Evolutionary conservation across 257 asterid genomes (phyloP).

Genomic region (Solanum ossicruentum): DNA sequence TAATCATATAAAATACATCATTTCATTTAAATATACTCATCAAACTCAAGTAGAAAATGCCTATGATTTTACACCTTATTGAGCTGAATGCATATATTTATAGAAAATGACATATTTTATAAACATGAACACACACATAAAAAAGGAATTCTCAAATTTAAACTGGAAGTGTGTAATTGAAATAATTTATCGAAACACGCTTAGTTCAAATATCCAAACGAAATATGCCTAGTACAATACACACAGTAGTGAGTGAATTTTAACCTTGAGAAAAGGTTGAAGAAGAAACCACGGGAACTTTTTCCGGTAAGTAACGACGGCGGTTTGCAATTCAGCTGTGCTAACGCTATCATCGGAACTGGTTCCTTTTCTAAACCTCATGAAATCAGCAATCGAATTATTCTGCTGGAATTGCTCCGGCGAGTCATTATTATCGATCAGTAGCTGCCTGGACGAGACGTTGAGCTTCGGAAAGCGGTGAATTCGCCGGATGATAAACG

Average conservation of each 20-base stretch:
- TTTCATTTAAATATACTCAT: neutral
- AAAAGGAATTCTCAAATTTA: neutral
- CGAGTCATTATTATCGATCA: slow-evolving; percentile 21
- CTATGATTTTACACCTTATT: no score
- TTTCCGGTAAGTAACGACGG: slow-evolving; percentile 73
- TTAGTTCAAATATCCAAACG: no score
- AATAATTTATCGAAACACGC: neutral
- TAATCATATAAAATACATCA: neutral
- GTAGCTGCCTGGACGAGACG: slow-evolving; percentile 14
- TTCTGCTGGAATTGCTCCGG: slow-evolving; percentile 47
- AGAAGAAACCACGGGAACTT: slow-evolving; percentile 90
- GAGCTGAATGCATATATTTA: neutral
- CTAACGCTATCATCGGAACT: neutral
- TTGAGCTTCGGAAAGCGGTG: slow-evolving; percentile 19
- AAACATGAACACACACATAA: neutral
- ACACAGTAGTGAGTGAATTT: neutral
- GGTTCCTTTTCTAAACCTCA: slow-evolving; percentile 52
- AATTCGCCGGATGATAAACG: neutral
- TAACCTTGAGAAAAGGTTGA: slow-evolving; percentile 76
- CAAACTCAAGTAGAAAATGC: no score
- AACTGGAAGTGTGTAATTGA: neutral
- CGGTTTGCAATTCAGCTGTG: slow-evolving; percentile 76
- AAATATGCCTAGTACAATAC: neutral
- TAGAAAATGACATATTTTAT: neutral
- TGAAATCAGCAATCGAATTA: slow-evolving; percentile 88